Base-by-base conservation (phyloP, 2,329 filamentous ascomycete genomes). In the Hypoxylon sp. region DNA sequence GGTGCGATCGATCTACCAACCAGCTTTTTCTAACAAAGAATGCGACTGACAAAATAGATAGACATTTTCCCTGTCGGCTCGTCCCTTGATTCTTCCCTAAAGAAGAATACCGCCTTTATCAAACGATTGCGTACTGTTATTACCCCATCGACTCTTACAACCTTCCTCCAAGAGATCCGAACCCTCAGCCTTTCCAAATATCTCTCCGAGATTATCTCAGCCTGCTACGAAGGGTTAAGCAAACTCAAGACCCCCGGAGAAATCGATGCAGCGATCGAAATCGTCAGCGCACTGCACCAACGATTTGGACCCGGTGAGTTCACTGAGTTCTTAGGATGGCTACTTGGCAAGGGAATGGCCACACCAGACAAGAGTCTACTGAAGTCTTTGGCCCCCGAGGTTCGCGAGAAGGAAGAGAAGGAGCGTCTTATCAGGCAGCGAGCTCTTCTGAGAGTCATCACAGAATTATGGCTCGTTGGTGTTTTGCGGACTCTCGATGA, bases 71-170 rank as follows among this genome's bases (percentile, higher is more conserved):
- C 83, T 44, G 86, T 94, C 63, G 86, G 84, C 71, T 82, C 83
- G 67, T 88, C 89, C 20, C 87, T 97, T 67, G 93, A 97, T 73
- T 96, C 93, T 42, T 94, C 92, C 41, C 80, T 97, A 71, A 97
- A 96, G 77, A 97, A 97, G 78, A 97, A 97, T 67, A 97, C 93
- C 3, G 91, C 92, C 61, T 97, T 97, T 72, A 97, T 97, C 69
- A 97, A 96, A 75, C 90, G 93, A 67, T 80, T 97, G 47, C 90
- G 93, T 63, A 97, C 93, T 51, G 90, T 91, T 53, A 87, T 97
- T 58, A 92, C 89, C 58, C 76, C 90, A 37, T 80, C 91, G 48
- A 90, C 89, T 46, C 84, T 92, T 45, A 78, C 83, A 61, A 94
- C 91, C 51, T 96, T 97, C 73, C 76, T 96, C 36, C 86, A 93